Base-by-base conservation (phyloP, 345 rosid species). In the Nephelium lappaceum region DNA sequence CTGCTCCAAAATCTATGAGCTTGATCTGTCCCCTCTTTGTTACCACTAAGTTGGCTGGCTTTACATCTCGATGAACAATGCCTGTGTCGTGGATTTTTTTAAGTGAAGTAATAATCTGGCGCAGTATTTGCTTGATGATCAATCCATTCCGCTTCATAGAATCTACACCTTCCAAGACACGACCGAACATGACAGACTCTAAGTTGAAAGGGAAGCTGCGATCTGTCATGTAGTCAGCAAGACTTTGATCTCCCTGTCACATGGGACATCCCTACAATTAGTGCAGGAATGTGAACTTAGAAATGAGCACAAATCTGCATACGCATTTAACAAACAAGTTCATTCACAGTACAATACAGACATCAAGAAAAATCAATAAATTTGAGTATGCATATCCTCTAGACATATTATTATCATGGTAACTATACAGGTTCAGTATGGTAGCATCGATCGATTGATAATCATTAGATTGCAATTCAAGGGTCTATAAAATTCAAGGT, bases 1-100 rank as follows among this genome's bases (percentile, higher is more conserved):
- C 99, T 39, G 98, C 98, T 15, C 98, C 98, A 77, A 95, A 93
- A 86, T 95, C 99, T 60, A 95, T 95, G 82, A 95, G 97, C 88
- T 93, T 95, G 72, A 95, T 88, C 88, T 87, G 89, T 0, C 99
- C 98, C 69, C 84, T 91, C 87, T 92, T 93, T 51, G 99, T 91
- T 78, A 95, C 98, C 72, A 95, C 97, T 80, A 95, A 82, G 85
- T 95, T 95, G 61, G 97, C 91, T 42, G 98, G 98, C 88, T 93
- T 95, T 45, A 95, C 95, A 81, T 93, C 99, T 43, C 96, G 79
- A 75, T 96, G 98, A 83, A 96, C 97, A 77, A 96, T 96, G 76
- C 99, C 99, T 0, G 95, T 96, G 74, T 82, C 92, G 47, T 96
- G 99, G 81, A 96, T 93, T 79, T 93, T 96, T 78, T 84, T 89